Evolutionary conservation across 257 asterid species (phyloP), one percentile per base, ranked within the genome.

Genomic region (Solanum pennellii): DNA sequence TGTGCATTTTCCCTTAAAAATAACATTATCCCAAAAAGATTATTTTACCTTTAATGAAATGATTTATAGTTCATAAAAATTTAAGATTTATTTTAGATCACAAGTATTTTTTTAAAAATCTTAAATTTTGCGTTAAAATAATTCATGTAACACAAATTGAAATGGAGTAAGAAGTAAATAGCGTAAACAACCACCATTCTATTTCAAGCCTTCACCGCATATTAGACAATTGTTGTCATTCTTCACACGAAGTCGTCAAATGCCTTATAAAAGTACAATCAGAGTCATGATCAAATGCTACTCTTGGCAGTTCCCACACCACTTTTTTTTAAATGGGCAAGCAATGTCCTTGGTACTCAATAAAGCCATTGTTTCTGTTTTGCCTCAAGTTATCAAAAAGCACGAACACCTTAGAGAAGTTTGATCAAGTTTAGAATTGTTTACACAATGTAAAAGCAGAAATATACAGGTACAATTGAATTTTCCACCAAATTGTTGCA

Each of bases 391-490:
- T 47, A 47, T 47, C 44, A 47, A 21, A 47, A 73, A 80, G 27
- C 68, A 80, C 9, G 41, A 25, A 79, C 60, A 76, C 44, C 25
- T 79, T 25, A 4, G 21, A 77, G 41, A 44, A 77, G 44, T 20
- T 35, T 35, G 31, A 31, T 79, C 86, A 79, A 71, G 41, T 85
- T 75, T 75, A 85, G 77, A 68, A 15, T 45, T 20, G 87, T 44
- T 31, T 68, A 74, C 68, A 85, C 86, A 87, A 65, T 5, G 87
- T 80, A 39, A 79, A 89, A 83, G 68, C 76, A 90, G 87, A 92
- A 93, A 90, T 94, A 94, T 97, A 87, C 85, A 80, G 68, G 92
- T 83, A 89, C 90, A 89, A 82, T 15, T 42, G 88, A 90, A 92
- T 89, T 83, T 86, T 89, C 91, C 86, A 85, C 87, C 82, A 82